Evolutionary conservation across 371 early-diverging fungal species (phyloP), one percentile per base, ranked within the genome.

Genomic region (Saksenaea oblongispora): DNA sequence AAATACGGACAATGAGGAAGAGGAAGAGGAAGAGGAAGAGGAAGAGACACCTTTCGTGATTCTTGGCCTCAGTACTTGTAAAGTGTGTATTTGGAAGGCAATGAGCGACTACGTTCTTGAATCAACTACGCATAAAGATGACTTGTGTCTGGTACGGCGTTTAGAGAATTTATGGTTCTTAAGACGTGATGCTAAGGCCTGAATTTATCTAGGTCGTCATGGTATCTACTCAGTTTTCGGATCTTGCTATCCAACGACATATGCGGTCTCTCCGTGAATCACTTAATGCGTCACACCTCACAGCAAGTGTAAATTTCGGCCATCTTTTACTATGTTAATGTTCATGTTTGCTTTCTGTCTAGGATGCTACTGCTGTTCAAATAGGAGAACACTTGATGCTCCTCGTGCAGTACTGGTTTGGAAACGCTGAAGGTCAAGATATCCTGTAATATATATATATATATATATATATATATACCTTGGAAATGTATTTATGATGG

Each of bases 1-100:
- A 26, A 14, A 17, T 17, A 41, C 15, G 15, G 15, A 37, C 17
- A 44, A n/a, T 44, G 44, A 44, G 11, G 44, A 44, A 8, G 44
- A 44, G 8, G 17, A 47, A 3, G 22, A 47, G 51, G 27, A 47
- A 18, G 27, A 47, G 22, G 17, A 17, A 47, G 24, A 17, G 3
- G 51, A 47, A 5, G 51, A 47, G 22, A 47, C n/a, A 10, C 51
- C 51, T 4, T 47, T 47, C 22, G 51, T 47, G 51, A 47, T 47
- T 4, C 51, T 47, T 47, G 51, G 51, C 10, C 51, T 47, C 51
- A 47, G 51, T 47, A 47, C 51, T 22, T 47, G 51, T 22, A 47
- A 47, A 22, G 51, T 47, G 51, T 47, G 51, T 22, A 47, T 47
- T 47, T 47, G 51, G 51, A 47, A 17, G 22, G 51, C 51, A 8